phyloP scores from a whole-genome alignment of 2,329 filamentous ascomycete species.

The Pezicula rhizophila region DNA sequence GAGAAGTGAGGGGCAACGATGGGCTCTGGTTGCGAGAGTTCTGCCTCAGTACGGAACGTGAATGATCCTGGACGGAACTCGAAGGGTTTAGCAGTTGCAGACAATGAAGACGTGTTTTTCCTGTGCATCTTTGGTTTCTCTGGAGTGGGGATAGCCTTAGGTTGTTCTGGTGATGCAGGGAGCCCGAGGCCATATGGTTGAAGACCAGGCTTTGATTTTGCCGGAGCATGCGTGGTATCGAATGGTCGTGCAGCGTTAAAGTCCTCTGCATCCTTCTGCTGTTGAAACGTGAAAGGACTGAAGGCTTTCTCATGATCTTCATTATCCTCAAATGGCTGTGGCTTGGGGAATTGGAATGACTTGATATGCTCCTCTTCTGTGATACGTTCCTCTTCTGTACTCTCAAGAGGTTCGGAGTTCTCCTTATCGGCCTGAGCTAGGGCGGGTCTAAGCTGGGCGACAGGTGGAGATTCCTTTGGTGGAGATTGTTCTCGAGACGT shows the following conservation, averaged over 20 bases:
- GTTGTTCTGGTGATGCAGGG: conserved; percentile 25
- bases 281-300: conserved; percentile 56
- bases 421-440: conserved; percentile 24
- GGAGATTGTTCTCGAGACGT: conserved; percentile 25
- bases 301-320: conserved; percentile 39
- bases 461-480: conserved; percentile 17
- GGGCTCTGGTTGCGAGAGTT: neutral
- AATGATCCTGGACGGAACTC: conserved; percentile 26
- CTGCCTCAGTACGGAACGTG: conserved; percentile 11
- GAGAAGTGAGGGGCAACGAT: conserved; percentile 3
- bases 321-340: neutral
- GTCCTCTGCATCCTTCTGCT: conserved; percentile 32
- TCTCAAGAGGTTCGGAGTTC: conserved; percentile 20
- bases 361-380: conserved; percentile 4
- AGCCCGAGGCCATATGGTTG: conserved; percentile 21
- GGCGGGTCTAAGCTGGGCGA: neutral
- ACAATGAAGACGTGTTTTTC: conserved; percentile 52
- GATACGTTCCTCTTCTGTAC: conserved; percentile 6
- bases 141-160: conserved; percentile 7
- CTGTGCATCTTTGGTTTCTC: conserved; percentile 28
- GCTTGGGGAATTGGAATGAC: neutral
- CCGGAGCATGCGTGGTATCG: conserved; percentile 7
- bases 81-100: conserved; percentile 67
- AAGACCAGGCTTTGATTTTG: conserved; percentile 20
- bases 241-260: conserved; percentile 29